phyloP scores from a whole-genome alignment of 2,329 filamentous ascomycete genomes.

The Aspergillus thermomutatus region DNA sequence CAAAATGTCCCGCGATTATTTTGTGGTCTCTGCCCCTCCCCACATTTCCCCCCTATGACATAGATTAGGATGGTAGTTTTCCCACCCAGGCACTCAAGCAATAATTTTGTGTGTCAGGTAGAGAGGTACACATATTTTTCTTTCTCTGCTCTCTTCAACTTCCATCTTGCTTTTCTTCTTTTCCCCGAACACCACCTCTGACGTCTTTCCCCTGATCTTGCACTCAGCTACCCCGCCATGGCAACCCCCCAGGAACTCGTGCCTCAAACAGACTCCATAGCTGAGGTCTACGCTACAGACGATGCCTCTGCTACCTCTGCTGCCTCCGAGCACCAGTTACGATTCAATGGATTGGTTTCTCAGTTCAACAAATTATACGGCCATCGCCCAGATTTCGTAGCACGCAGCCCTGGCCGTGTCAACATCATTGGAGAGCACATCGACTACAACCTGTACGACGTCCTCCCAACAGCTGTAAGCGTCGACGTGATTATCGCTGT shows the following conservation, averaged over 20 bases:
- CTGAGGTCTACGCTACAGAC: constrained; percentile 79
- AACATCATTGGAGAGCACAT: constrained; percentile 99
- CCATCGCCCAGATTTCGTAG: constrained; percentile 71
- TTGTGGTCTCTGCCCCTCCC: background rate
- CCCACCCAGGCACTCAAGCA: background rate
- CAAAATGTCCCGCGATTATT: too few relatives aligned
- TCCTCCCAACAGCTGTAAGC: constrained; percentile 91
- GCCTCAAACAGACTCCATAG: constrained; percentile 69
- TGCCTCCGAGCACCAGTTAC: constrained; percentile 61
- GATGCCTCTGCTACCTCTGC: constrained; percentile 72
- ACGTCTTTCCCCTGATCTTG: background rate
- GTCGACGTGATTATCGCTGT: constrained; percentile 89
- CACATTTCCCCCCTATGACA: background rate
- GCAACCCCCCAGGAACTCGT: constrained; percentile 51
- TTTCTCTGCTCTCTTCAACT: constrained; percentile 1
- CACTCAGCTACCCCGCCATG: constrained; percentile 32
- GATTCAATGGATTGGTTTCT: constrained; percentile 72
- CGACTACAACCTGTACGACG: constrained; percentile 95
- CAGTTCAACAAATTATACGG: constrained; percentile 70
- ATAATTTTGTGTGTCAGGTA: background rate
- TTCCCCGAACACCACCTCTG: background rate
- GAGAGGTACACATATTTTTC: background rate
- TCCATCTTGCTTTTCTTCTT: background rate
- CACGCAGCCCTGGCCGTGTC: constrained; percentile 87
- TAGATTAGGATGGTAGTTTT: background rate